Evolutionary conservation across 257 asterid species (phyloP), one percentile per base, ranked within the genome.

Genomic region (Nicotiana tabacum): DNA sequence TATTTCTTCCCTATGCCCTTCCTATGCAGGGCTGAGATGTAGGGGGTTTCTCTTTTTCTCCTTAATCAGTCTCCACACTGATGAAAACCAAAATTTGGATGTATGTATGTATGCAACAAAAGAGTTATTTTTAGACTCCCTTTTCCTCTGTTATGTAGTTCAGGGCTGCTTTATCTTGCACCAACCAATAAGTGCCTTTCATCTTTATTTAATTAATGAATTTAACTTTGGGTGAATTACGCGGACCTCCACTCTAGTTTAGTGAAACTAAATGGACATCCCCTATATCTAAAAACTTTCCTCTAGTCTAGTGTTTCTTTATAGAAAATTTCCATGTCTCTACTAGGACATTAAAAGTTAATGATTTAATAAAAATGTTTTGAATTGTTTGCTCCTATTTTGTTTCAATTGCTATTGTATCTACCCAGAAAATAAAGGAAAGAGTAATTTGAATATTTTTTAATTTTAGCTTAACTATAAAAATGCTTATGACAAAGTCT

Each of bases 61-160:
- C 65, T 74, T 76, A 76, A 76, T 76, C 53, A 51, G 80, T 74
- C 57, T 61, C 9, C 64, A 48, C 80, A 48, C 29, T 74, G 80
- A 27, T 74, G 64, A 74, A 51, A 58, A 48, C 80, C 27, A 51
- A 13, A 43, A 27, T 76, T 13, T 76, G 2, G 64, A 51, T 76
- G 43, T 51, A 76, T 51, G 43, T 51, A 76, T 51, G 27, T 27
- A 51, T 76, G 64, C 29, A 7, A n/a, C 64, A 51, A 12, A 74
- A 51, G 64, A 32, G 53, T 76, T 76, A 15, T 48, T 3, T 27
- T 61, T 51, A 7, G 79, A 72, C 21, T 48, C 24, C 29, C 60
- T 24, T 46, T 61, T 46, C 61, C 61, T 11, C 12, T 0, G 58
- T 21, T 70, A 70, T 70, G 35, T 70, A 70, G 48, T 24, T 46